A percentile compares a stretch with the other conserved stretches of the same genome.
phyloP scores from a whole-genome alignment of 1,284 basidiomycete species.

The Cryptococcus hybrid region DNA sequence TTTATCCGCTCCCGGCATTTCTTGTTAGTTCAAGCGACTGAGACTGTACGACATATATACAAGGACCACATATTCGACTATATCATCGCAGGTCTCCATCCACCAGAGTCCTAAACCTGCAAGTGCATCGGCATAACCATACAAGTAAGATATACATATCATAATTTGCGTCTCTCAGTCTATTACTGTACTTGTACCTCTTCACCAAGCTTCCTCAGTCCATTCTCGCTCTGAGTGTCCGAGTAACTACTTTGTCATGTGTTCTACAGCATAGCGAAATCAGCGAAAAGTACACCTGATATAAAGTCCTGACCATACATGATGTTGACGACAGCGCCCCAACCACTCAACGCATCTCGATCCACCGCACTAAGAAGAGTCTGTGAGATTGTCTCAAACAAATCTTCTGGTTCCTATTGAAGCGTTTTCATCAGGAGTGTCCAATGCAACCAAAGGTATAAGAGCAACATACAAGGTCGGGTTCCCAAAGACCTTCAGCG shows the following conservation, averaged over 20 bases:
- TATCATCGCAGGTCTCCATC: too few relatives aligned
- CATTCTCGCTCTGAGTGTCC: slow-evolving; percentile 86
- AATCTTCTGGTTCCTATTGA: slow-evolving; percentile 76
- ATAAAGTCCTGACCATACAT: slow-evolving; percentile 60
- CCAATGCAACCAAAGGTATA: neutral
- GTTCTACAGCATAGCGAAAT: slow-evolving; percentile 58
- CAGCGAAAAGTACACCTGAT: neutral
- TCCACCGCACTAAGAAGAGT: slow-evolving; percentile 94
- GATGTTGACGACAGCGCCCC: slow-evolving; percentile 93
- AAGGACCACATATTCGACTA: too few relatives aligned
- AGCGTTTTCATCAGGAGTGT: neutral
- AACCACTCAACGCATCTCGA: slow-evolving; percentile 94
- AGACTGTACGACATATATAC: too few relatives aligned
- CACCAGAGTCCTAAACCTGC: too few relatives aligned
- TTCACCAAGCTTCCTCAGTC: slow-evolving; percentile 57
- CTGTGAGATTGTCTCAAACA: slow-evolving; percentile 98
- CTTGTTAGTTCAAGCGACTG: too few relatives aligned
- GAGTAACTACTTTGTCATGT: slow-evolving; percentile 78
- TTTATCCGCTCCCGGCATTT: too few relatives aligned
- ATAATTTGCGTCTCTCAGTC: neutral
- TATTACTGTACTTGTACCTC: neutral
- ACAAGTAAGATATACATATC: too few relatives aligned
- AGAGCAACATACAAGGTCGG: slow-evolving; percentile 64
- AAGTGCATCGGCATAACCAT: too few relatives aligned
- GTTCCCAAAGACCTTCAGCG: slow-evolving; percentile 98